A percentile compares a stretch with the other conserved stretches of the same genome.
Evolutionary conservation across 176 grass and related monocot genomes (phyloP).

Genomic region (Hsuehochloa calcarea): DNA sequence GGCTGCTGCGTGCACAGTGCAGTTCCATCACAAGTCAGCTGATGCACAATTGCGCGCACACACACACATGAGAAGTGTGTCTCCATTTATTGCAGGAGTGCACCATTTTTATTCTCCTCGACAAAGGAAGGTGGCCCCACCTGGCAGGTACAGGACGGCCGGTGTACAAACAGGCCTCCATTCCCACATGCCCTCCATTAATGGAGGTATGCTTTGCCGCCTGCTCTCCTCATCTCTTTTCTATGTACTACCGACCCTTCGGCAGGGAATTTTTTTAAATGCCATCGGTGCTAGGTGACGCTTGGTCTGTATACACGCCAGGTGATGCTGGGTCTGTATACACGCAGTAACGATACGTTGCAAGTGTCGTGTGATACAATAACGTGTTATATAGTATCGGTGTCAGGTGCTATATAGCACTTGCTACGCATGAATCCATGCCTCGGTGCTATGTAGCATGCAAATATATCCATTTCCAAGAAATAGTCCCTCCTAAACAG

Average conservation of each 20-base stretch:
- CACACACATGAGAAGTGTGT: neutral
- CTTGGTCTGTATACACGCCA: too few relatives aligned
- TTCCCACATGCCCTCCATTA: slow-evolving; percentile 38
- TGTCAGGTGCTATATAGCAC: too few relatives aligned
- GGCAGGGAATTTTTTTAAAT: neutral
- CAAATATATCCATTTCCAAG: slow-evolving; percentile 42
- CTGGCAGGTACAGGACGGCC: neutral
- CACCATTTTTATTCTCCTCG: neutral
- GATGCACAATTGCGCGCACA: neutral
- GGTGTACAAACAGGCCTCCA: neutral
- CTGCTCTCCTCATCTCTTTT: slow-evolving; percentile 1
- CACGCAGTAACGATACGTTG: too few relatives aligned
- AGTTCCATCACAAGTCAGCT: neutral
- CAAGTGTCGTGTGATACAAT: too few relatives aligned
- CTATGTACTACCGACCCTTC: slow-evolving; percentile 32
- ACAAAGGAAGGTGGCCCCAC: neutral
- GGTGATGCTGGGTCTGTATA: too few relatives aligned
- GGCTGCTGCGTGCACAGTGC: neutral
- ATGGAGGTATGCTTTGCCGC: neutral
- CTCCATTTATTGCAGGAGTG: neutral
- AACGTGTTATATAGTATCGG: too few relatives aligned
- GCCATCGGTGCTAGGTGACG: too few relatives aligned
- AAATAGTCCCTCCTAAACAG: neutral
- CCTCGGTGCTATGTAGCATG: neutral
- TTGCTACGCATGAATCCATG: too few relatives aligned